phyloP scores from a whole-genome alignment of 2,329 filamentous ascomycete species.

The Xylariaceae sp. region DNA sequence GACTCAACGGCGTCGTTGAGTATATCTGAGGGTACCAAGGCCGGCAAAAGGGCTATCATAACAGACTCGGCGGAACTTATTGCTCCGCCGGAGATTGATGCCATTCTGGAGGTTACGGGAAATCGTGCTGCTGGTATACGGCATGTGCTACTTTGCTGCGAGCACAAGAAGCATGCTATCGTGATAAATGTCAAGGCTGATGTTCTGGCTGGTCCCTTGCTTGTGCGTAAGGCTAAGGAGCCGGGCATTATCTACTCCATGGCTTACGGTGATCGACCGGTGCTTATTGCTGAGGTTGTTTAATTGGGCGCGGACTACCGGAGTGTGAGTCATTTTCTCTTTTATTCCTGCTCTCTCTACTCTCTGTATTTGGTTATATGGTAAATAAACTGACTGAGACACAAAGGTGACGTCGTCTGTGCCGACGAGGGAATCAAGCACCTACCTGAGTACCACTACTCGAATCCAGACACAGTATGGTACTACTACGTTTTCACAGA shows the following conservation, averaged over 20 bases:
- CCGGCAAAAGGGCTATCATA: slow-evolving; percentile 39
- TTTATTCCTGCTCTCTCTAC: too few species aligned
- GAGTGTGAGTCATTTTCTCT: slow-evolving; percentile 27
- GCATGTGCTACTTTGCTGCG: slow-evolving; percentile 39
- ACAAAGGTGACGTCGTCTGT: slow-evolving; percentile 35
- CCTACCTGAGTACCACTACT: slow-evolving; percentile 42
- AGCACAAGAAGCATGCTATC: slow-evolving; percentile 46
- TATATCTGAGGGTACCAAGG: slow-evolving; percentile 37
- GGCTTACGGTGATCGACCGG: slow-evolving; percentile 44
- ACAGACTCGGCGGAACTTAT: slow-evolving; percentile 41
- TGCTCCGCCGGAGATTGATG: slow-evolving; percentile 39
- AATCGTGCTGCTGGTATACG: slow-evolving; percentile 41
- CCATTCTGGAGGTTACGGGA: slow-evolving; percentile 42
- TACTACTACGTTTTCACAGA: slow-evolving; percentile 43
- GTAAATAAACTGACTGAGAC: background rate
- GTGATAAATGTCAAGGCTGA: slow-evolving; percentile 47
- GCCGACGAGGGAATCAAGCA: slow-evolving; percentile 45
- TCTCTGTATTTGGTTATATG: too few species aligned
- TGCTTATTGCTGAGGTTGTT: slow-evolving; percentile 41
- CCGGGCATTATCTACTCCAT: slow-evolving; percentile 45
- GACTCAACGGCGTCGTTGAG: slow-evolving; percentile 32
- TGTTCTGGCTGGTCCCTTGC: slow-evolving; percentile 39
- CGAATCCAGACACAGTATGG: slow-evolving; percentile 45
- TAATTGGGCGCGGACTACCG: slow-evolving; percentile 41
- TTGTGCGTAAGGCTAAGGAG: slow-evolving; percentile 39